Evolutionary conservation across 2,329 filamentous ascomycete species (phyloP).

Genomic region (Pseudocercospora musae): DNA sequence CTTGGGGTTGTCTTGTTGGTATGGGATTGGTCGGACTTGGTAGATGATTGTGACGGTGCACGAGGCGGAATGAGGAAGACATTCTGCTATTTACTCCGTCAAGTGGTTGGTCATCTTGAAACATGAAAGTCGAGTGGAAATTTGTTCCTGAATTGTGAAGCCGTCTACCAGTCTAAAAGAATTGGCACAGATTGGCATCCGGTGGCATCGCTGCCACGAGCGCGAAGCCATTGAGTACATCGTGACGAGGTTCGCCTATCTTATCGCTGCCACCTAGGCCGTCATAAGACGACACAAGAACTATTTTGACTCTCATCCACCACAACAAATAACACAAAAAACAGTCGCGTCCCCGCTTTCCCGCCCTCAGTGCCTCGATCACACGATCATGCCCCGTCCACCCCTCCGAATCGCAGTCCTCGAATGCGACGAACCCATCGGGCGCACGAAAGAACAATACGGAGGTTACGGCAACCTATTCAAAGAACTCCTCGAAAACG

Average conservation of each 20-base stretch:
- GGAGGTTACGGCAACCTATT: conserved; percentile 67
- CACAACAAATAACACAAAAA: too few species aligned
- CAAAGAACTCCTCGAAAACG: conserved; percentile 50
- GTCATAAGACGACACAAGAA: too few species aligned
- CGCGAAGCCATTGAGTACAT: neutral
- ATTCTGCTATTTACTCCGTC: neutral
- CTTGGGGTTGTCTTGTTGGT: neutral
- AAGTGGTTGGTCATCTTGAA: neutral
- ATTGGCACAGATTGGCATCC: too few species aligned
- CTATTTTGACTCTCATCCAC: too few species aligned
- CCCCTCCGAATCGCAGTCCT: conserved; percentile 76
- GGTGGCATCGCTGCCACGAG: too few species aligned
- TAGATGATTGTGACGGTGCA: neutral
- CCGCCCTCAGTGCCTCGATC: neutral
- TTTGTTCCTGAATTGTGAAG: neutral
- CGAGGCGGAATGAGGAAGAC: neutral
- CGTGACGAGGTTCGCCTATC: neutral
- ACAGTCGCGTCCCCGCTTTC: too few species aligned
- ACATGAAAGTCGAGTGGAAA: neutral
- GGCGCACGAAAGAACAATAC: conserved; percentile 61
- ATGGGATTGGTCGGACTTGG: neutral
- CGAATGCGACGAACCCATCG: conserved; percentile 77
- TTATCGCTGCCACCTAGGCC: neutral
- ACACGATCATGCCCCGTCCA: neutral
- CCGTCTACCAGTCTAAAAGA: neutral